These are phyloP conservation scores for Podospora comata DNA, from an alignment of 495 filamentous ascomycete species.

Conservation along the genomic window DNA sequence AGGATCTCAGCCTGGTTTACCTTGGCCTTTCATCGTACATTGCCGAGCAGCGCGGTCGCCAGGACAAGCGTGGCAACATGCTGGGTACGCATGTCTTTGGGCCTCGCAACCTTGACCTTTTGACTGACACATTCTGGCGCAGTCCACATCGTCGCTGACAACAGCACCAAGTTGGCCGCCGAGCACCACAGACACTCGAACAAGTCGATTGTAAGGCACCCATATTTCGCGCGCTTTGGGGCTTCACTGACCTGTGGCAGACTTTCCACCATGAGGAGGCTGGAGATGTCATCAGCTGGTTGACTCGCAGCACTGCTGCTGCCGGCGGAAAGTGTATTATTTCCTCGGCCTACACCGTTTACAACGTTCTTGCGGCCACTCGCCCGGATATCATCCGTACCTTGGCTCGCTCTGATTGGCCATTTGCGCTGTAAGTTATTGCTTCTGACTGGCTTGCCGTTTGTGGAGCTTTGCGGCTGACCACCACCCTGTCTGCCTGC, in stretches of 20 bases:
- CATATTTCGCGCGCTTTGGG: not conserved
- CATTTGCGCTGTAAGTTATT: conserved; percentile 56
- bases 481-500: not conserved
- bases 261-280: conserved; percentile 74
- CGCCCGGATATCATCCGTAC: conserved; percentile 62
- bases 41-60: conserved; percentile 54
- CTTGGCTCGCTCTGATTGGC: conserved; percentile 57
- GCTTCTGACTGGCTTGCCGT: conserved; percentile 8
- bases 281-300: conserved; percentile 63
- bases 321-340: conserved; percentile 59
- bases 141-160: conserved; percentile 54
- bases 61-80: conserved; percentile 59
- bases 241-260: conserved; percentile 28
- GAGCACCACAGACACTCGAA: conserved; percentile 52
- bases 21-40: conserved; percentile 57
- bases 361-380: conserved; percentile 61
- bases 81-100: conserved; percentile 41
- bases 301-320: conserved; percentile 54
- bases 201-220: conserved; percentile 44
- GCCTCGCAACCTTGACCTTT: not conserved
- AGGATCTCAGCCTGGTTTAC: conserved; percentile 55
- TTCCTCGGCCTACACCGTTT: conserved; percentile 58
- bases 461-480: not conserved
- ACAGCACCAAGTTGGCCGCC: conserved; percentile 40
- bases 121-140: conserved; percentile 15